phyloP scores from a whole-genome alignment of 768 basidiomycete genomes.

The Mycena vitilis region DNA sequence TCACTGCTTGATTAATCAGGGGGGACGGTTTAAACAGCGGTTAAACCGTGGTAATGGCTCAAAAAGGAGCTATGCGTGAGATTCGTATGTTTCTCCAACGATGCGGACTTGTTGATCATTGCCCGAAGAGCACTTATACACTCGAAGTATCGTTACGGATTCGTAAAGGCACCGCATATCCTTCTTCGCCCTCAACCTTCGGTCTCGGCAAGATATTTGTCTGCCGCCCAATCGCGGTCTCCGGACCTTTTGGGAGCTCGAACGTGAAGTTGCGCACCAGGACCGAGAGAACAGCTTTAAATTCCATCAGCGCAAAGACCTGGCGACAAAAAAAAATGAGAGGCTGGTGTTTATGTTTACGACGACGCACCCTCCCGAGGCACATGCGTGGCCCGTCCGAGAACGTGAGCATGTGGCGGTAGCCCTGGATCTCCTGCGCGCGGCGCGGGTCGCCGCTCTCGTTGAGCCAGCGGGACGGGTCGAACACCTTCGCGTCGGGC shows the following conservation, averaged over 20 bases:
- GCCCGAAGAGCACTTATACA: no score
- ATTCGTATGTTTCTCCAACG: no score
- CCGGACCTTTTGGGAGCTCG: conserved; percentile 42
- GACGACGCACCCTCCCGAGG: conserved; percentile 41
- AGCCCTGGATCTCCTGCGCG: conserved; percentile 47
- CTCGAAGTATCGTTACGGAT: not conserved
- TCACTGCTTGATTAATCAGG: no score
- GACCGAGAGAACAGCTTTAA: conserved; percentile 55
- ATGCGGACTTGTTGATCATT: no score
- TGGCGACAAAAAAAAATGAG: not conserved
- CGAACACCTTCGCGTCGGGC: conserved; percentile 54
- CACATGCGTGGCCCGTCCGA: conserved; percentile 51
- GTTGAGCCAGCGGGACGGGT: conserved; percentile 53
- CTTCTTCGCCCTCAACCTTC: not conserved
- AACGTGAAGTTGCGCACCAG: conserved; percentile 56
- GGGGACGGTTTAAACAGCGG: no score
- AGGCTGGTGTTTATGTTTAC: not conserved
- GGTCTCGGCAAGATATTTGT: not conserved
- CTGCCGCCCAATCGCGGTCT: not conserved
- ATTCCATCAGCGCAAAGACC: conserved; percentile 47
- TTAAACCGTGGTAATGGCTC: no score
- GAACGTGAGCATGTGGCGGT: conserved; percentile 50
- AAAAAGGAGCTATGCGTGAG: no score
- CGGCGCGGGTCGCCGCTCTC: not conserved
- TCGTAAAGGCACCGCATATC: not conserved